Evolutionary conservation across 306 rosid species (phyloP).

Genomic region (Hylodesmum podocarpum): DNA sequence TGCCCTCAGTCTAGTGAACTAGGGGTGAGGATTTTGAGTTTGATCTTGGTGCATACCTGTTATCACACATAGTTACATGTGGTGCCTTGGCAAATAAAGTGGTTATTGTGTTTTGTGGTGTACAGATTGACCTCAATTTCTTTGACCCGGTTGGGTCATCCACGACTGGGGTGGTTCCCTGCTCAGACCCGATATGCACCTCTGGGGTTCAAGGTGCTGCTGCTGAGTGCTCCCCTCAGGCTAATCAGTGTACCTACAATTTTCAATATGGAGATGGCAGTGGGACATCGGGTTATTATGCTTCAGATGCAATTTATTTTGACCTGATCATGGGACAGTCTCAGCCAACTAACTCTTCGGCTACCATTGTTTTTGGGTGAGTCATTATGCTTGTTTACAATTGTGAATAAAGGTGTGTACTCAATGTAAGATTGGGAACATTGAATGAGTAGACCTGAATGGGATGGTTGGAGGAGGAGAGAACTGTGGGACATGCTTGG

Average conservation of each 20-base stretch:
- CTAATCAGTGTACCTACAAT: slow-evolving; percentile 76
- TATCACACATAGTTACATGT: slow-evolving; percentile 9
- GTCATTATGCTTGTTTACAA: slow-evolving; percentile 31
- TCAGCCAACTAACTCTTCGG: slow-evolving; percentile 57
- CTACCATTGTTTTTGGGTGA: slow-evolving; percentile 86
- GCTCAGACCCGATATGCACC: slow-evolving; percentile 78
- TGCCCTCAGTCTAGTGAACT: slow-evolving; percentile 87
- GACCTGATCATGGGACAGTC: slow-evolving; percentile 79
- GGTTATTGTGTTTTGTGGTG: slow-evolving; percentile 36
- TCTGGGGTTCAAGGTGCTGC: slow-evolving; percentile 56
- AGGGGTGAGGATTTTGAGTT: slow-evolving; percentile 53
- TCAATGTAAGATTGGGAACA: slow-evolving; percentile 12
- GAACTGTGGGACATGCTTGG: neutral
- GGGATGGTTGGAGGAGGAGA: slow-evolving; percentile 5
- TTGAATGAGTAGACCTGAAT: slow-evolving; percentile 14
- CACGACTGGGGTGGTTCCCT: slow-evolving; percentile 56
- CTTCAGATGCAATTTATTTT: slow-evolving; percentile 67
- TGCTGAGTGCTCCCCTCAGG: slow-evolving; percentile 63
- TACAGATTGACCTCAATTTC: slow-evolving; percentile 81
- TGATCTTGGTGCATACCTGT: neutral
- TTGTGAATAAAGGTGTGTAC: neutral
- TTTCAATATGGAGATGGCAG: slow-evolving; percentile 92
- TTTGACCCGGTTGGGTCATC: slow-evolving; percentile 73
- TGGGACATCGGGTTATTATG: slow-evolving; percentile 80
- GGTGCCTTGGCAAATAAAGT: too few species aligned